Evolutionary conservation across 73 alveolate species (phyloP).

Genomic region (Paramecium pentaurelia): DNA sequence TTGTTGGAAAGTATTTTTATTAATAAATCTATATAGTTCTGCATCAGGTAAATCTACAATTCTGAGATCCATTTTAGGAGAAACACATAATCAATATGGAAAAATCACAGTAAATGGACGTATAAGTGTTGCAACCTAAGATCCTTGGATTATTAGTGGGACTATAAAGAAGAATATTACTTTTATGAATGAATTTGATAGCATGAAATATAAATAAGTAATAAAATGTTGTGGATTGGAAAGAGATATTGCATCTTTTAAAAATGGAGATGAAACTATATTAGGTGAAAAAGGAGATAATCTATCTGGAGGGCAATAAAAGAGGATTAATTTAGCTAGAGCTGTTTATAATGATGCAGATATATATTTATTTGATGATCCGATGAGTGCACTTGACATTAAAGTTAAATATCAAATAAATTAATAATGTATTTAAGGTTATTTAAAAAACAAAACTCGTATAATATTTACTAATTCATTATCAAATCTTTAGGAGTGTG

Average conservation of each 20-base stretch:
- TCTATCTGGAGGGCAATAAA: slow-evolving; percentile 84
- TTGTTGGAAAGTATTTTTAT: slow-evolving; percentile 17
- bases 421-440: slow-evolving; percentile 70
- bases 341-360: slow-evolving; percentile 79
- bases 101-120: not conserved
- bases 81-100: slow-evolving; percentile 48
- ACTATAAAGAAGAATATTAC: slow-evolving; percentile 76
- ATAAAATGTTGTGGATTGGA: slow-evolving; percentile 45
- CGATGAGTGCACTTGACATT: slow-evolving; percentile 90
- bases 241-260: slow-evolving; percentile 44
- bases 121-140: not conserved
- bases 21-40: not conserved
- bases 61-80: slow-evolving; percentile 84
- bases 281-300: slow-evolving; percentile 64
- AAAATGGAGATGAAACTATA: slow-evolving; percentile 52
- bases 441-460: slow-evolving; percentile 83
- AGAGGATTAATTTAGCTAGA: slow-evolving; percentile 85
- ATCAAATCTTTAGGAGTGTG: slow-evolving; percentile 77
- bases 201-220: not conserved
- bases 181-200: slow-evolving; percentile 63
- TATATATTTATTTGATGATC: slow-evolving; percentile 91
- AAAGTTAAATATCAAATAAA: slow-evolving; percentile 80
- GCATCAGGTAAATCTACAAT: slow-evolving; percentile 55
- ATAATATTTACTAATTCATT: slow-evolving; percentile 91
- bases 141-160: slow-evolving; percentile 5